phyloP scores from a whole-genome alignment of 257 asterid species.

The Jacaranda mimosifolia region DNA sequence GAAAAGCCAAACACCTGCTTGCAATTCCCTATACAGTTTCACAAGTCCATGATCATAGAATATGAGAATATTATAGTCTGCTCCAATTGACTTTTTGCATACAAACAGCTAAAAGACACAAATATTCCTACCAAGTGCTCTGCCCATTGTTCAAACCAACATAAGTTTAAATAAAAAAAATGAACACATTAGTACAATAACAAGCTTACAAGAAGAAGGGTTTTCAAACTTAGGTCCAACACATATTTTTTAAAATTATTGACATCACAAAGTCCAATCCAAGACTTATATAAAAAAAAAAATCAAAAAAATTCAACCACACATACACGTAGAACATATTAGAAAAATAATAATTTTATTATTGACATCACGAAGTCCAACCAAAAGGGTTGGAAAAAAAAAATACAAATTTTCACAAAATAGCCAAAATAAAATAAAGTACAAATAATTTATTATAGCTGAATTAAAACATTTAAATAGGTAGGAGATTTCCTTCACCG shows the following conservation, averaged over 20 bases:
- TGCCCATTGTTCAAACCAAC: slow-evolving; percentile 54
- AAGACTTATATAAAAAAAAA: slow-evolving; percentile 10
- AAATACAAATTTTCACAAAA: slow-evolving; percentile 9
- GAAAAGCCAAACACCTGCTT: not conserved
- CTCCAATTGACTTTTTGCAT: slow-evolving; percentile 44
- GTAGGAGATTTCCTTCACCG: slow-evolving; percentile 54
- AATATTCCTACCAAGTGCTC: slow-evolving; percentile 52
- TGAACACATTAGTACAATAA: slow-evolving; percentile 44
- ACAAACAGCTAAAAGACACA: slow-evolving; percentile 45
- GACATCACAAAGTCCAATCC: slow-evolving; percentile 41
- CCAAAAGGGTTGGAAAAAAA: slow-evolving; percentile 3
- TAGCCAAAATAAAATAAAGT: not conserved
- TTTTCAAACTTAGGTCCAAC: slow-evolving; percentile 47
- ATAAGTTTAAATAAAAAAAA: slow-evolving; percentile 26
- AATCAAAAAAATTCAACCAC: not conserved
- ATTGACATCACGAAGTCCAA: slow-evolving; percentile 32
- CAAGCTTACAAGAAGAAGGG: slow-evolving; percentile 55
- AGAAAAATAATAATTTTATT: not conserved
- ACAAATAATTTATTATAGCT: slow-evolving; percentile 23
- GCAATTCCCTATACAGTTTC: slow-evolving; percentile 42
- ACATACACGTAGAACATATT: not conserved
- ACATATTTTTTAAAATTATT: slow-evolving; percentile 22
- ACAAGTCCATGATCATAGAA: not conserved
- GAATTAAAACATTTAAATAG: slow-evolving; percentile 14
- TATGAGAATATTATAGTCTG: slow-evolving; percentile 16